These are phyloP conservation scores for Suhomyces anneliseae DNA, from an alignment of 1,139 yeast species.

Conservation along the genomic window DNA sequence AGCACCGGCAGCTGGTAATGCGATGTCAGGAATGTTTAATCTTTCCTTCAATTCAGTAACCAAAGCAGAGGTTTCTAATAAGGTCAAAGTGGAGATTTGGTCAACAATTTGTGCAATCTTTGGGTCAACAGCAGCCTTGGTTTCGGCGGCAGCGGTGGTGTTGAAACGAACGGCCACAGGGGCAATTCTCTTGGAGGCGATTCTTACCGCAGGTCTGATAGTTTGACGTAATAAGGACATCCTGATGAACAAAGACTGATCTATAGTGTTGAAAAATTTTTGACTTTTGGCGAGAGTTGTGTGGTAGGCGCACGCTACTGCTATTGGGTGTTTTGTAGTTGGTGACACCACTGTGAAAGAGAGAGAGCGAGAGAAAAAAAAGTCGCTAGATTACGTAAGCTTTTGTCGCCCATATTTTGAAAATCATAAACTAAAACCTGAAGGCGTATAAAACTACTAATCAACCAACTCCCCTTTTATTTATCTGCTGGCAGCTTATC, in stretches of 20 bases:
- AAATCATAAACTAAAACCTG: no score
- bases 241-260: background rate
- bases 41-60: constrained; percentile 81
- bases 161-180: constrained; percentile 46
- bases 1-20: constrained; percentile 73
- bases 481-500: background rate
- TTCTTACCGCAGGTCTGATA: constrained; percentile 39
- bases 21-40: constrained; percentile 89
- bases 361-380: no score
- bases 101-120: constrained; percentile 87
- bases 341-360: no score
- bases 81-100: constrained; percentile 82
- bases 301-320: background rate
- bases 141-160: constrained; percentile 45
- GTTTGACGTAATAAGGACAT: constrained; percentile 42
- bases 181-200: constrained; percentile 27
- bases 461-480: background rate
- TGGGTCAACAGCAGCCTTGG: constrained; percentile 68
- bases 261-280: constrained; percentile 20
- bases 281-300: constrained; percentile 4
- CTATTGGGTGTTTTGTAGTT: background rate
- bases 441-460: no score
- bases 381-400: no score
- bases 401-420: no score
- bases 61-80: constrained; percentile 85